Evolutionary conservation across 2,329 filamentous ascomycete genomes (phyloP).

Genomic region (Biscogniauxia sp.): DNA sequence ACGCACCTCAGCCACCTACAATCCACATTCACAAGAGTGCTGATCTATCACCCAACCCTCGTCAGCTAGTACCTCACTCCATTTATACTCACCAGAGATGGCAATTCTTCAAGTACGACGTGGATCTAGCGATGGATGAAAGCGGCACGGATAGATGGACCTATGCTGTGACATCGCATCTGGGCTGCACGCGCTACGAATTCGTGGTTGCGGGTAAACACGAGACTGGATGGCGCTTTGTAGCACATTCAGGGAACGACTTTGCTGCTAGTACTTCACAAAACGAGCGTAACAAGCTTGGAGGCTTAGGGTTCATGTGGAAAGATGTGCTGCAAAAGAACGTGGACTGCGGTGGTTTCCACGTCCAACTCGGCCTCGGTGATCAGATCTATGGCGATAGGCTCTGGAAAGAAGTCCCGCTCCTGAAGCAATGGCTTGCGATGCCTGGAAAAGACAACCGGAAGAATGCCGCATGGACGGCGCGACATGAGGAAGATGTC

Average conservation of each 20-base stretch:
- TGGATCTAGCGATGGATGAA: constrained; percentile 89
- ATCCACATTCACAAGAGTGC: constrained; percentile 91
- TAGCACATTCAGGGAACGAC: constrained; percentile 94
- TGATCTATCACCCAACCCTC: constrained; percentile 88
- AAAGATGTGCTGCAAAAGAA: constrained; percentile 98
- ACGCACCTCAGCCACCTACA: constrained; percentile 86
- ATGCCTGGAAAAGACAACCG: constrained; percentile 92
- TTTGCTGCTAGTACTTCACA: constrained; percentile 86
- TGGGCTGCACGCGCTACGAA: constrained; percentile 97
- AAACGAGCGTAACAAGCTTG: constrained; percentile 79
- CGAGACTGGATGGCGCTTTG: constrained; percentile 92
- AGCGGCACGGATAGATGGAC: constrained; percentile 83
- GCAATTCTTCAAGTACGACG: constrained; percentile 93
- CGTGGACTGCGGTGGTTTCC: constrained; percentile 91
- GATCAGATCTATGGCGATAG: constrained; percentile 95
- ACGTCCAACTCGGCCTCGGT: constrained; percentile 86
- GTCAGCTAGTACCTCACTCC: constrained; percentile 76
- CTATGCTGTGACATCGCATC: constrained; percentile 93
- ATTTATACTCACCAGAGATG: constrained; percentile 91
- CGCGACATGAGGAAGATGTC: constrained; percentile 92
- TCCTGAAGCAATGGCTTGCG: constrained; percentile 91
- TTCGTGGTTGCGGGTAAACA: constrained; percentile 89
- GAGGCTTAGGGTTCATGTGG: constrained; percentile 95
- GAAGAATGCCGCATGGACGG: constrained; percentile 88
- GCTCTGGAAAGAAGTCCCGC: constrained; percentile 92